Evolutionary conservation across 805 yeast genomes (phyloP).

Genomic region (Teunomyces atbi): DNA sequence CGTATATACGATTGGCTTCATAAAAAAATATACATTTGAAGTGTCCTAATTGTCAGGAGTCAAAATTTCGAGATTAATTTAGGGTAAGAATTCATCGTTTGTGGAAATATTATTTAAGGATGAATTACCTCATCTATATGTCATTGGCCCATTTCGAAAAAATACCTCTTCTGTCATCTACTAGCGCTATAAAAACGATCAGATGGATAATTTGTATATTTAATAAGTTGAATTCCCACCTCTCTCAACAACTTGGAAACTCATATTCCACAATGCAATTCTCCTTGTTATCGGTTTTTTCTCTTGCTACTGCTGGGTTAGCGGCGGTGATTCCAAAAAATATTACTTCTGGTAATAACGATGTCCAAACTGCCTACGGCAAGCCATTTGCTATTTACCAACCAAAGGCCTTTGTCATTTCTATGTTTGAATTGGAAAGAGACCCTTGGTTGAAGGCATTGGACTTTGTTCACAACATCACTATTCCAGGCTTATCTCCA

Average conservation of each 20-base stretch:
- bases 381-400: slow-evolving; percentile 36
- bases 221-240: neutral
- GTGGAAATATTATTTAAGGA: neutral
- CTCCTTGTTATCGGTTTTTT: slow-evolving; percentile 6
- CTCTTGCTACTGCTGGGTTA: slow-evolving; percentile 11
- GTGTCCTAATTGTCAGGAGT: neutral
- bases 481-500: slow-evolving; percentile 67
- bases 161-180: no score
- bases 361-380: slow-evolving; percentile 24
- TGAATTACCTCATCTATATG: neutral
- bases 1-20: neutral
- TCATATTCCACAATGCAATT: neutral
- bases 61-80: neutral
- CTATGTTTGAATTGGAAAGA: slow-evolving; percentile 54
- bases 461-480: slow-evolving; percentile 51
- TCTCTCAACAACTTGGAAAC: neutral
- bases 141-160: neutral
- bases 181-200: neutral
- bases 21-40: neutral
- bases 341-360: slow-evolving; percentile 10
- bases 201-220: neutral
- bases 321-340: slow-evolving; percentile 18
- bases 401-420: slow-evolving; percentile 56
- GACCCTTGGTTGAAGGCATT: slow-evolving; percentile 51
- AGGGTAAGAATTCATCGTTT: neutral